Conservation (phyloP, 73 alveolate genomes). For the Urostyla sp. region DNA sequence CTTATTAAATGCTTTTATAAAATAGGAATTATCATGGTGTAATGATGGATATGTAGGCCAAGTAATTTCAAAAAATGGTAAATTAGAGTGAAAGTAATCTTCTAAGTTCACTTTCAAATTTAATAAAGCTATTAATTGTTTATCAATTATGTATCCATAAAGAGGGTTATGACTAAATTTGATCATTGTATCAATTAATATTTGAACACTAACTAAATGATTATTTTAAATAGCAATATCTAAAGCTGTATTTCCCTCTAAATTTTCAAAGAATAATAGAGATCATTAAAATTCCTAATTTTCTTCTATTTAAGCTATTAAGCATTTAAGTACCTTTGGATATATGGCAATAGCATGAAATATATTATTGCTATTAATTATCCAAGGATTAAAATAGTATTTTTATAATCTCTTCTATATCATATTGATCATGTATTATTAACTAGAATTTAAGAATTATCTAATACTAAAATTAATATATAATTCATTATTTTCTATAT, state of each 20-base stretch:
- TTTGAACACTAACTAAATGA: background rate
- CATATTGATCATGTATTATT: too few relatives aligned
- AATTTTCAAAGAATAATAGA: background rate
- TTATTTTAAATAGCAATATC: constrained; percentile 18
- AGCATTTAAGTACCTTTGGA: too few relatives aligned
- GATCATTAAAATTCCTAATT: too few relatives aligned
- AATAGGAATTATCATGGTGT: background rate
- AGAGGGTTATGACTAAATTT: background rate
- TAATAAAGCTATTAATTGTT: background rate
- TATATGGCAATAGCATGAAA: too few relatives aligned
- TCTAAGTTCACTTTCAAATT: constrained; percentile 5
- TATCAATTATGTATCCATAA: constrained; percentile 2
- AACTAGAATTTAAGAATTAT: too few relatives aligned
- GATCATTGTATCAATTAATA: background rate
- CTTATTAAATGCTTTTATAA: background rate
- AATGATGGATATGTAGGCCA: background rate
- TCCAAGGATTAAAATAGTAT: too few relatives aligned
- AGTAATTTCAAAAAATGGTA: background rate
- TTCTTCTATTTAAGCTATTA: too few relatives aligned
- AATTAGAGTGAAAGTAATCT: background rate
- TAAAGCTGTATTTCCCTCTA: constrained; percentile 20
- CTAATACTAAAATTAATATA: too few relatives aligned
- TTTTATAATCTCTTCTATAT: too few relatives aligned
- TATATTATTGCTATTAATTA: too few relatives aligned
- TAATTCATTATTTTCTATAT: too few relatives aligned